Base-by-base conservation (phyloP, 2,329 filamentous ascomycete species). In the Cladosporium sp. region DNA sequence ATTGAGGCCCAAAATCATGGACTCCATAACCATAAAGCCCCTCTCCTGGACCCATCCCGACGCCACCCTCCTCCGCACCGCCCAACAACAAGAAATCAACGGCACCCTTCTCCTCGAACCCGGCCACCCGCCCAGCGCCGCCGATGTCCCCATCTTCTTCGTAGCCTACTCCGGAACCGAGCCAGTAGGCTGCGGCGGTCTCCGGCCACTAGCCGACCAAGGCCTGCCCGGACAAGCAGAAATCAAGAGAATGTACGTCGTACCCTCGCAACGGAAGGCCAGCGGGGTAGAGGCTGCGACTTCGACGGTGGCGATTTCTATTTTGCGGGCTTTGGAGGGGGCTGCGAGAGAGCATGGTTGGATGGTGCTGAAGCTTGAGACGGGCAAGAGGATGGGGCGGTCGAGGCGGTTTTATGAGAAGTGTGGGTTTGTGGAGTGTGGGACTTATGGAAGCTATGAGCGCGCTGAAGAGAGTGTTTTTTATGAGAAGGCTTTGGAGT, bases 211-310 rank as follows among this genome's bases (percentile, higher is more conserved):
- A 5, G 19, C 14, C 28, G 30, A 36, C 17, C 54, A 56, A 56
- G 54, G 42, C 5, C 34, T 56, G 17, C 54, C 40, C 14, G 40
- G 42, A 25, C 54, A 56, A 37, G 54, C 22, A 9, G 40, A 56
- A 40, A 19, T 56, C 40, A 47, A 37, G n/a, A 56, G 39, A 20
- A 56, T 49, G 54, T 56, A 56, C 28, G 54, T 49, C 42, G 54
- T 56, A 40, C 54, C 54, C 12, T 56, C 42, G 15, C 28, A 39
- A n/a, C 22, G 54, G 6, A 42, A n/a, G 5, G 34, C 34, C 22
- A 19, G 14, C n/a, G 22, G 20, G 19, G 12, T 25, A 8, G 17
- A 5, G 20, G 15, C 22, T 28, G 15, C n/a, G 8, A 28, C 0
- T 3, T 3, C 43, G 11, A n/a, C 43, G 14, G 43, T 47, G 22